Percentiles rank a stretch among this genome's conserved stretches.
phyloP scores from a whole-genome alignment of 2,329 filamentous ascomycete genomes.

The Alternaria dauci region DNA sequence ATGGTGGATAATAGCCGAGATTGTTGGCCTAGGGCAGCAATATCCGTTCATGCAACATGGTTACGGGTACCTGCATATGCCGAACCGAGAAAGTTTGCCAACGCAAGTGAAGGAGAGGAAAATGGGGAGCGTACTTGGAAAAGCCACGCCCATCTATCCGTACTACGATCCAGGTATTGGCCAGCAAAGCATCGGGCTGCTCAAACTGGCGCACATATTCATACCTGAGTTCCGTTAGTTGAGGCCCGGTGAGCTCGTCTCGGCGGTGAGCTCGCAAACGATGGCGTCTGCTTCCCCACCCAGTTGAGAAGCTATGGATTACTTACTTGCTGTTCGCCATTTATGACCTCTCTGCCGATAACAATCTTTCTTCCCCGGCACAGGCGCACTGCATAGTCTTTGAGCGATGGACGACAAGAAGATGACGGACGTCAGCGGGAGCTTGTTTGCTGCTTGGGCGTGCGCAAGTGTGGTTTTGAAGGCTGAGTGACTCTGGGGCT shows the following conservation, averaged over 20 bases:
- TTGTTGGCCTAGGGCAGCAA: constrained; percentile 10
- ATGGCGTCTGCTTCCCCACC: constrained; percentile 15
- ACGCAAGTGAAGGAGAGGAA: constrained; percentile 11
- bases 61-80: constrained; percentile 31
- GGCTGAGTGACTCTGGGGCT: constrained; percentile 12
- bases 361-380: constrained; percentile 2
- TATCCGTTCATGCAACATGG: constrained; percentile 16
- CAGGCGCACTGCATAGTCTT: constrained; percentile 29
- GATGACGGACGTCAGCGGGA: constrained; percentile 13
- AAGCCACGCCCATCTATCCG: constrained; percentile 94
- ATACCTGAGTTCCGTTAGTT: constrained; percentile 67
- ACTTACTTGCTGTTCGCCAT: constrained; percentile 42
- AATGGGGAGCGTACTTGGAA: constrained; percentile 71
- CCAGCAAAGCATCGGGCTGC: constrained; percentile 78
- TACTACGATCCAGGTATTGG: constrained; percentile 95
- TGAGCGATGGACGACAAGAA: constrained; percentile 3
- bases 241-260: constrained; percentile 12
- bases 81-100: constrained; percentile 10
- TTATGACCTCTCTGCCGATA: constrained; percentile 4
- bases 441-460: constrained; percentile 12
- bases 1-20: constrained; percentile 10
- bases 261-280: constrained; percentile 2
- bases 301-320: constrained; percentile 4
- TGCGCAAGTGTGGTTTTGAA: constrained; percentile 28
- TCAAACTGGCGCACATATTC: constrained; percentile 95